These are phyloP conservation scores for Tuber calosporum DNA, from an alignment of 495 filamentous ascomycete genomes.

Conservation along the genomic window DNA sequence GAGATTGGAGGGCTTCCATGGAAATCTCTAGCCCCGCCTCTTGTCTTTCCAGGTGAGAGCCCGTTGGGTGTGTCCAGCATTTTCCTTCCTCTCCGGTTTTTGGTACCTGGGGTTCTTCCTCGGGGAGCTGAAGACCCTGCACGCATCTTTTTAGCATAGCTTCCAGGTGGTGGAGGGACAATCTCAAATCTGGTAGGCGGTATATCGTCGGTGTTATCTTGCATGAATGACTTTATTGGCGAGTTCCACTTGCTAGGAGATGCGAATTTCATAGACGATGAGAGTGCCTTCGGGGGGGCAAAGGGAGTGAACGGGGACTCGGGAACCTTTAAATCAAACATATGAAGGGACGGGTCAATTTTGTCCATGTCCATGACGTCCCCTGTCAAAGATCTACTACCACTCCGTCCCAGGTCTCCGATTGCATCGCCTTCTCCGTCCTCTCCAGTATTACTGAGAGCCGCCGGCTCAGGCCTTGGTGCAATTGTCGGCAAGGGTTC, in stretches of 20 bases:
- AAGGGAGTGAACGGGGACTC: neutral
- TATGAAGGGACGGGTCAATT: constrained; percentile 1
- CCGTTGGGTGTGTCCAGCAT: constrained; percentile 13
- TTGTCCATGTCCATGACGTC: constrained; percentile 32
- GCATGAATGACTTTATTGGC: constrained; percentile 32
- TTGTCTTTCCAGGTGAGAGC: neutral
- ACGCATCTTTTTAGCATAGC: constrained; percentile 28
- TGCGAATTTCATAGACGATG: constrained; percentile 24
- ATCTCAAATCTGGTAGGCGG: constrained; percentile 76
- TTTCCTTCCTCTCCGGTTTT: constrained; percentile 36
- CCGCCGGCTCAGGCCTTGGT: constrained; percentile 66
- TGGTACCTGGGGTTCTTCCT: constrained; percentile 23
- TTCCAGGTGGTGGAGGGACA: constrained; percentile 66
- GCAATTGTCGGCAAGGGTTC: constrained; percentile 68
- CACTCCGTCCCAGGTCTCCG: constrained; percentile 42
- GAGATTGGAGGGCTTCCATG: constrained; percentile 28
- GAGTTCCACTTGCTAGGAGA: constrained; percentile 33
- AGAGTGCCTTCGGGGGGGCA: constrained; percentile 13
- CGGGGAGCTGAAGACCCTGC: constrained; percentile 25
- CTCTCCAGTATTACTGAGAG: constrained; percentile 46
- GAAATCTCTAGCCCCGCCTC: constrained; percentile 14
- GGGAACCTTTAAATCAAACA: neutral
- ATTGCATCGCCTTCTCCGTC: constrained; percentile 22
- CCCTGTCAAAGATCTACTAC: constrained; percentile 33
- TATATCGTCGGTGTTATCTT: constrained; percentile 47